Conservation (phyloP, 2,329 filamentous ascomycete species). For the Pyrenochaeta sp. region DNA sequence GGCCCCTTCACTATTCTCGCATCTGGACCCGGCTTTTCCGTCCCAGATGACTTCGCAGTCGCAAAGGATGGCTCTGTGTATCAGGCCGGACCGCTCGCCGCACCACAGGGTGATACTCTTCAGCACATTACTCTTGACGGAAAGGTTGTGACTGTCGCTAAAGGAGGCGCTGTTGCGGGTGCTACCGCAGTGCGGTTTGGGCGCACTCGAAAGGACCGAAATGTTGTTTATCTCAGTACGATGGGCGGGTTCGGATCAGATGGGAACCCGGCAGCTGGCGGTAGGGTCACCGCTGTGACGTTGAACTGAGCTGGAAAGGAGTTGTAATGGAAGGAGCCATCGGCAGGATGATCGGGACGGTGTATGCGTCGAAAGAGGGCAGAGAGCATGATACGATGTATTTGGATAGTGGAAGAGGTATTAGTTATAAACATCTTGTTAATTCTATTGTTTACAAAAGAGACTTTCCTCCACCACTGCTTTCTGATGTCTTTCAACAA, state of each 20-base stretch:
- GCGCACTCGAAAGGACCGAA: slow-evolving; percentile 19
- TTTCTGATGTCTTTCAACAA: no score
- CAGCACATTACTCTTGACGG: slow-evolving; percentile 18
- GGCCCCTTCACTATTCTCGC: slow-evolving; percentile 14
- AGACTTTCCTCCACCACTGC: no score
- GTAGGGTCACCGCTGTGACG: slow-evolving; percentile 30
- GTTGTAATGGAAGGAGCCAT: not conserved
- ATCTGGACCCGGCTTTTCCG: slow-evolving; percentile 2
- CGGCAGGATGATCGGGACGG: not conserved
- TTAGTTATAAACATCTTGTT: no score
- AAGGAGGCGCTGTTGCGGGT: slow-evolving; percentile 19
- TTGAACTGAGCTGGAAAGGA: not conserved
- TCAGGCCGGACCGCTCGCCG: slow-evolving; percentile 12
- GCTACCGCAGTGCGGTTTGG: slow-evolving; percentile 26
- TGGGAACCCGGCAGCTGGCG: slow-evolving; percentile 30
- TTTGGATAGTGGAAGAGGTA: no score
- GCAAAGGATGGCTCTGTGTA: slow-evolving; percentile 22
- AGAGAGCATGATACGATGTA: not conserved
- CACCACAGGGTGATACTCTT: slow-evolving; percentile 18
- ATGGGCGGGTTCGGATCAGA: slow-evolving; percentile 30
- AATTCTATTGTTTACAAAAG: no score
- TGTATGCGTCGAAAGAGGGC: not conserved
- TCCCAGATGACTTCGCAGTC: slow-evolving; percentile 31
- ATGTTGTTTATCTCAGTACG: slow-evolving; percentile 33
- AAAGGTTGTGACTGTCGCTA: slow-evolving; percentile 11